These are phyloP conservation scores for Penicillium paneum DNA, from an alignment of 2,329 filamentous ascomycete genomes.

Conservation along the genomic window DNA sequence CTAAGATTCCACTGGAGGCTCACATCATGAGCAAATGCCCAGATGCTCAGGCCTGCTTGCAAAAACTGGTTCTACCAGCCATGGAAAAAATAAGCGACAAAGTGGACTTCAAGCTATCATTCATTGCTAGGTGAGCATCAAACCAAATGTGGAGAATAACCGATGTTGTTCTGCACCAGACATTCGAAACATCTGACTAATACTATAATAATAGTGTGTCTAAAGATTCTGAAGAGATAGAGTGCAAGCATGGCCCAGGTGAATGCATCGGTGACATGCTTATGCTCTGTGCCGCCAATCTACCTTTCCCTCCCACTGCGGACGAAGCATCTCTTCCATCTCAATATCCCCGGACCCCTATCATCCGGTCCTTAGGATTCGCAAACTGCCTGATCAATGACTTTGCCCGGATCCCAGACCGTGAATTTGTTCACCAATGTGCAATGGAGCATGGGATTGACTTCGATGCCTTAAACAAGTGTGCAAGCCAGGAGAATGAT, in stretches of 20 bases:
- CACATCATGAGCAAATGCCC: constrained; percentile 98
- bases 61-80: constrained; percentile 73
- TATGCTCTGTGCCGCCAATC: constrained; percentile 79
- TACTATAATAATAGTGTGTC: constrained; percentile 48
- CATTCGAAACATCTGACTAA: constrained; percentile 5
- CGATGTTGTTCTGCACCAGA: not conserved
- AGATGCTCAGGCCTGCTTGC: constrained; percentile 80
- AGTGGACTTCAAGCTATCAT: constrained; percentile 87
- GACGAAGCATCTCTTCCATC: constrained; percentile 18
- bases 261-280: constrained; percentile 95
- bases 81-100: constrained; percentile 81
- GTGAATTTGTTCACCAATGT: constrained; percentile 77
- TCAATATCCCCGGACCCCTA: constrained; percentile 65
- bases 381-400: constrained; percentile 81
- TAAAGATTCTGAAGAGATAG: constrained; percentile 74
- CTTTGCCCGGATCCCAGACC: constrained; percentile 73
- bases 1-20: constrained; percentile 73
- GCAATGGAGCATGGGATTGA: constrained; percentile 87
- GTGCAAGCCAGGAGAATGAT: constrained; percentile 73
- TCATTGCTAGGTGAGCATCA: constrained; percentile 69
- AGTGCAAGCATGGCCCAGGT: constrained; percentile 81
- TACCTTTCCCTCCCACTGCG: constrained; percentile 45
- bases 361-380: constrained; percentile 87
- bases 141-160: not conserved
- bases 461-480: constrained; percentile 76